These are phyloP conservation scores for Xylaria sp. DNA, from an alignment of 2,329 filamentous ascomycete species.

Conservation along the genomic window DNA sequence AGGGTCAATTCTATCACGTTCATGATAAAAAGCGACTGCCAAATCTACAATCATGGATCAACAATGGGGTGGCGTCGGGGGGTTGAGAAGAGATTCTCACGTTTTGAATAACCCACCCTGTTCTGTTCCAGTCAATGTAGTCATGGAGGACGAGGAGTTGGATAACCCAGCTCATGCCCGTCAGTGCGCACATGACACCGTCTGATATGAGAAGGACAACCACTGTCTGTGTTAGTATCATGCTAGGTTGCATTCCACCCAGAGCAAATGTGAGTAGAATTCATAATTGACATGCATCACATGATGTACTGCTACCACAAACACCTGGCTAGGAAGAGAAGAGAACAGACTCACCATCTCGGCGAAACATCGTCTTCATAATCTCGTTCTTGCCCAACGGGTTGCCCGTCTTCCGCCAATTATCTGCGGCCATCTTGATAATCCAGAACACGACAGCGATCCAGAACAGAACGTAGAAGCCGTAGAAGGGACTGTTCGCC, in stretches of 20 bases:
- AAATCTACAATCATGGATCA: conserved; percentile 57
- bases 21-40: conserved; percentile 73
- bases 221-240: conserved; percentile 48
- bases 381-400: conserved; percentile 78
- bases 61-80: not conserved
- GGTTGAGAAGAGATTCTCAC: conserved; percentile 49
- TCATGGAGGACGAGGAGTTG: conserved; percentile 69
- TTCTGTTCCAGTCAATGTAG: conserved; percentile 72
- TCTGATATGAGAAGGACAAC: conserved; percentile 70
- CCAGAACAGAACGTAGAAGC: conserved; percentile 85
- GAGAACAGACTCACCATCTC: conserved; percentile 54
- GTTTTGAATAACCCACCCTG: conserved; percentile 80
- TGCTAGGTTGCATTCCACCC: not conserved
- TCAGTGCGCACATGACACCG: conserved; percentile 73
- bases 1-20: conserved; percentile 73
- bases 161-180: conserved; percentile 71
- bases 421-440: conserved; percentile 72
- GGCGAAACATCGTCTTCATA: conserved; percentile 71
- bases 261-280: not conserved
- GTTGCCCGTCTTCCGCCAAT: conserved; percentile 75
- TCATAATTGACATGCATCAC: not conserved
- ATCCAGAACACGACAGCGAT: conserved; percentile 74
- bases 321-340: not conserved
- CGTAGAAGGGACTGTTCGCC: conserved; percentile 76
- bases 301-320: not conserved